Evolutionary conservation across 345 rosid species (phyloP), one percentile per base, ranked within the genome.

Genomic region (Pseudoturritis turrita): DNA sequence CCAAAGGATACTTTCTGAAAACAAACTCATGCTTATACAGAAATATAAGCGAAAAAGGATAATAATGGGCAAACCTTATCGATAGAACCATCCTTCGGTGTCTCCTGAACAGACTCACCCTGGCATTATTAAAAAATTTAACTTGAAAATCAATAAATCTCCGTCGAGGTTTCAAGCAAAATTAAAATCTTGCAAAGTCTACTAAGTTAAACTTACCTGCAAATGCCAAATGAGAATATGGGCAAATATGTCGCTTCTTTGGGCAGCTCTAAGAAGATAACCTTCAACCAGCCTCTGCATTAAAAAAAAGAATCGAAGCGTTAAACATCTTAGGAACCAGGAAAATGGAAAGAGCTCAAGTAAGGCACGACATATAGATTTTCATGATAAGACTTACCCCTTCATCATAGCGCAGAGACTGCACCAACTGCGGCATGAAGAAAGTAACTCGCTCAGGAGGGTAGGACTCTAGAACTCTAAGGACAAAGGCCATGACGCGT

Each of bases 351-450:
- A 76, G 54, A 61, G 58, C 22, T 26, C 53, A 23, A 58, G 70
- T 23, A 35, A 45, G 36, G 29, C 37, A 76, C 19, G 13, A 31
- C 33, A 17, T 26, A 26, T 18, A 72, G 23, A 62, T 62, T 39
- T 40, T 37, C 52, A 23, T 11, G 28, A 59, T 58, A 72, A 62
- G 65, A 76, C 83, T 77, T 79, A 86, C 99, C 86, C 77, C 94
- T 0, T 96, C 94, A 85, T 96, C 99, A 62, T 88, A 87, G 58
- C 99, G 84, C 73, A 92, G 81, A 61, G 94, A 83, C 80, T 96
- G 99, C 80, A 96, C 98, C 23, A 96, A 84, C 85, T 96, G 99
- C 45, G 99, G 99, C 98, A 92, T 90, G 88, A 88, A 96, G 82
- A 96, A 91, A 14, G 99, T 96, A 64, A 96, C 99, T 62, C 81